Evolutionary conservation across 345 rosid species (phyloP).

Genomic region (Sonneratia caseolaris): DNA sequence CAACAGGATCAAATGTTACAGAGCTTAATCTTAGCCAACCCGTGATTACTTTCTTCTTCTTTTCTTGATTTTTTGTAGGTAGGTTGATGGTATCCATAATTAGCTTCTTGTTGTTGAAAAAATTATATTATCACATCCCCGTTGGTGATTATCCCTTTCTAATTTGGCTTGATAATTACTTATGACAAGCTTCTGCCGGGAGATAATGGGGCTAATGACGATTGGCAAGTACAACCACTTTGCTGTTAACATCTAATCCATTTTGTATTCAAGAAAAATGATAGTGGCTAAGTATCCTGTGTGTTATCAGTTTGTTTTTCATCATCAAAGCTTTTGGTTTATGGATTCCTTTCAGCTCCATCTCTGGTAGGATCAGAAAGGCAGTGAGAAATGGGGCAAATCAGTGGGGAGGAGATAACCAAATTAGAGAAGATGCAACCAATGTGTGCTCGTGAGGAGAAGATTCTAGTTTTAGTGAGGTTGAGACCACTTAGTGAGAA

Average conservation of each 20-base stretch:
- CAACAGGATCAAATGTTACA: constrained; percentile 13
- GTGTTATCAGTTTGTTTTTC: background rate
- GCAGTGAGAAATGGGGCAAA: constrained; percentile 53
- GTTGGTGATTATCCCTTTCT: constrained; percentile 27
- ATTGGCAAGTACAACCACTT: constrained; percentile 29
- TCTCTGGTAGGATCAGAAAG: constrained; percentile 16
- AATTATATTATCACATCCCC: constrained; percentile 20
- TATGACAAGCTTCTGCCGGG: constrained; percentile 34
- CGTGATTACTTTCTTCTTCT: constrained; percentile 3
- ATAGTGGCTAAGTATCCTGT: constrained; percentile 15
- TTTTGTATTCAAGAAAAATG: constrained; percentile 29
- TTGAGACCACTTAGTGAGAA: constrained; percentile 87
- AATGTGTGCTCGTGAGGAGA: constrained; percentile 57
- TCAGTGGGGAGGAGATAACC: constrained; percentile 58
- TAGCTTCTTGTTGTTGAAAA: constrained; percentile 28
- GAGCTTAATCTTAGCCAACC: constrained; percentile 20
- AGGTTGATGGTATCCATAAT: constrained; percentile 13
- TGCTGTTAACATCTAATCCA: constrained; percentile 28
- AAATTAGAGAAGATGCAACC: constrained; percentile 66
- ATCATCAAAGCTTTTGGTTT: constrained; percentile 6
- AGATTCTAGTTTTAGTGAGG: constrained; percentile 86
- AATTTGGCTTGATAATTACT: constrained; percentile 38
- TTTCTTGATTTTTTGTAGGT: background rate
- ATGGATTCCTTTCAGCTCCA: constrained; percentile 15
- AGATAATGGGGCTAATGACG: constrained; percentile 24